A percentile compares a stretch with the other conserved stretches of the same genome.
Conservation (phyloP, 2,329 filamentous ascomycete genomes). For the Hortaea werneckii region DNA sequence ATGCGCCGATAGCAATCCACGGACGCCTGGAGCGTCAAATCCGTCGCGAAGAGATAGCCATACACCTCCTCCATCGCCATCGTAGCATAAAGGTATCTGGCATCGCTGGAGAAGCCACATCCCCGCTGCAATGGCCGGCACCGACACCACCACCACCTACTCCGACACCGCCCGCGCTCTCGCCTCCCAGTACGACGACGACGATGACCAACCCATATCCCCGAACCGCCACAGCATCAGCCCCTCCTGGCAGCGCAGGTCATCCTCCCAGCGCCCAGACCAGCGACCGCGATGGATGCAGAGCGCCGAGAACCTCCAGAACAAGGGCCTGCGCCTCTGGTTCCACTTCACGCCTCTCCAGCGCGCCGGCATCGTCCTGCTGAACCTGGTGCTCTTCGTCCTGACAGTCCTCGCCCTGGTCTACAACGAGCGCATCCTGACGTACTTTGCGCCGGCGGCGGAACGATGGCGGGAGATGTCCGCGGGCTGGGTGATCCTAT, state of each 20-base stretch:
- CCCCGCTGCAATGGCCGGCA: constrained; percentile 3
- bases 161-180: constrained; percentile 42
- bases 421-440: constrained; percentile 73
- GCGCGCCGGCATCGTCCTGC: constrained; percentile 47
- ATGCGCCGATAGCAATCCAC: background rate
- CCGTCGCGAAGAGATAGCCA: background rate
- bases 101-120: background rate
- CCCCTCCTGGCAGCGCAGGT: constrained; percentile 9
- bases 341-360: constrained; percentile 50
- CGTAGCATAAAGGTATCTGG: background rate
- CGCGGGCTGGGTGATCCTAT: constrained; percentile 65
- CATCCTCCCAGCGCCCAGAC: constrained; percentile 1
- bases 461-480: constrained; percentile 64
- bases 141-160: constrained; percentile 10
- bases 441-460: constrained; percentile 61
- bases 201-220: constrained; percentile 13
- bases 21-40: constrained; percentile 2
- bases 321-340: constrained; percentile 41
- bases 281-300: constrained; percentile 24
- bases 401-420: constrained; percentile 60
- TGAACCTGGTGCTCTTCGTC: constrained; percentile 41
- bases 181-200: constrained; percentile 39
- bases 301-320: constrained; percentile 35
- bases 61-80: background rate
- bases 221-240: constrained; percentile 19